phyloP scores from a whole-genome alignment of 768 basidiomycete genomes.

The Lactarius psammicola region DNA sequence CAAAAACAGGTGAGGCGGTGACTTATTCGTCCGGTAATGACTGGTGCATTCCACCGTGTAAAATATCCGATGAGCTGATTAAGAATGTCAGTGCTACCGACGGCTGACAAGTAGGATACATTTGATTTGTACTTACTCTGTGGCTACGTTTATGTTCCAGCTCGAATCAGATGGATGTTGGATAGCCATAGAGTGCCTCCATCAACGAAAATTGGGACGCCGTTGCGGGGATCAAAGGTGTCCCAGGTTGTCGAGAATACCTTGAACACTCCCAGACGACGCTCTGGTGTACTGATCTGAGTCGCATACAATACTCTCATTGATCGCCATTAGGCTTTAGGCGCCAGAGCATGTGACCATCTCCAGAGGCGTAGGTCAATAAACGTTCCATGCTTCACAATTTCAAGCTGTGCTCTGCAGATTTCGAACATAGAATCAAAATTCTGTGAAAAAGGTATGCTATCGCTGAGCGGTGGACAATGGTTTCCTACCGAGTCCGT shows the following conservation, averaged over 20 bases:
- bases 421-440: conserved; percentile 1
- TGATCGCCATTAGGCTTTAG: not conserved
- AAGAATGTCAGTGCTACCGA: not conserved
- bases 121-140: not conserved
- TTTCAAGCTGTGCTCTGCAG: not conserved
- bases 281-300: not conserved
- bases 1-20: conserved; percentile 1
- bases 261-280: not conserved
- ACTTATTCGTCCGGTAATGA: not conserved
- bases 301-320: not conserved
- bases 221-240: not conserved
- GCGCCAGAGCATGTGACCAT: conserved; percentile 4
- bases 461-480: conserved; percentile 1
- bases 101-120: not conserved
- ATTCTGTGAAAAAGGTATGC: not conserved
- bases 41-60: not conserved
- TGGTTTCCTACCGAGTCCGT: not conserved
- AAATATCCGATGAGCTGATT: not conserved
- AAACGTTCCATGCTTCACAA: conserved; percentile 8
- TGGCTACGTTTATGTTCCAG: not conserved
- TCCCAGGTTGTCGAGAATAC: not conserved
- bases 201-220: conserved; percentile 2
- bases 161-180: not conserved
- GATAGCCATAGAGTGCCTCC: conserved; percentile 2
- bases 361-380: not conserved